These are phyloP conservation scores for Stachybotrys elegans DNA, from an alignment of 2,329 filamentous ascomycete genomes.

Conservation along the genomic window DNA sequence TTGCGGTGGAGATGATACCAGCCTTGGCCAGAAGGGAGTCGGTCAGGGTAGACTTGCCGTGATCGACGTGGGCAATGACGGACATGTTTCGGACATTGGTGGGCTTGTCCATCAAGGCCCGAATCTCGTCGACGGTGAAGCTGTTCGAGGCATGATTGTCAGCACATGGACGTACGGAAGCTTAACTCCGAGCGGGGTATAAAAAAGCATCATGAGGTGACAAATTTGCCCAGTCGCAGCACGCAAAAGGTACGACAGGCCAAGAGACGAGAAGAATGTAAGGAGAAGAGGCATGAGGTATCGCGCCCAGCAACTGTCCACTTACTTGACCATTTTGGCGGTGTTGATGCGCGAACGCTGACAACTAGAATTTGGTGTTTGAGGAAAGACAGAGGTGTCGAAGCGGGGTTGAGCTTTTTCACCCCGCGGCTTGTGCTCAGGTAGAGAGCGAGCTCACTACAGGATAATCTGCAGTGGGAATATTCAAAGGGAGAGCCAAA, in stretches of 20 bases:
- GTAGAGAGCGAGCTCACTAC: slow-evolving; percentile 15
- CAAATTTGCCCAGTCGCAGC: not conserved
- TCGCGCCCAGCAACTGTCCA: slow-evolving; percentile 28
- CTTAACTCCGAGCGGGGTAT: slow-evolving; percentile 38
- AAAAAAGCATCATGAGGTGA: slow-evolving; percentile 12
- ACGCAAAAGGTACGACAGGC: slow-evolving; percentile 4
- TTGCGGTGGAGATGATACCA: slow-evolving; percentile 98
- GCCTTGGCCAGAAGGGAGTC: slow-evolving; percentile 98
- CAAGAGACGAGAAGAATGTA: slow-evolving; percentile 7
- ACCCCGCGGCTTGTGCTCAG: slow-evolving; percentile 30
- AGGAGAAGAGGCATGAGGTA: slow-evolving; percentile 1
- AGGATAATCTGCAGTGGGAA: slow-evolving; percentile 1
- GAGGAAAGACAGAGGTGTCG: slow-evolving; percentile 30
- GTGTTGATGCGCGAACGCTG: slow-evolving; percentile 53
- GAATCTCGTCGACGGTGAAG: slow-evolving; percentile 97
- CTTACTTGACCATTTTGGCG: slow-evolving; percentile 99
- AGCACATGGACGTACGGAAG: slow-evolving; percentile 31
- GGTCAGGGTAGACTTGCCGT: slow-evolving; percentile 99
- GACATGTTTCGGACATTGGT: slow-evolving; percentile 90
- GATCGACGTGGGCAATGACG: slow-evolving; percentile 99
- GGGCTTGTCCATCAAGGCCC: slow-evolving; percentile 72
- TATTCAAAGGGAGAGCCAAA: slow-evolving; percentile 17
- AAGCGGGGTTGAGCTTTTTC: slow-evolving; percentile 42
- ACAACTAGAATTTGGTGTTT: slow-evolving; percentile 28
- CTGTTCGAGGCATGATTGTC: slow-evolving; percentile 51